Conservation (phyloP, 495 filamentous ascomycete species). For the Penicillium riverlandense region DNA sequence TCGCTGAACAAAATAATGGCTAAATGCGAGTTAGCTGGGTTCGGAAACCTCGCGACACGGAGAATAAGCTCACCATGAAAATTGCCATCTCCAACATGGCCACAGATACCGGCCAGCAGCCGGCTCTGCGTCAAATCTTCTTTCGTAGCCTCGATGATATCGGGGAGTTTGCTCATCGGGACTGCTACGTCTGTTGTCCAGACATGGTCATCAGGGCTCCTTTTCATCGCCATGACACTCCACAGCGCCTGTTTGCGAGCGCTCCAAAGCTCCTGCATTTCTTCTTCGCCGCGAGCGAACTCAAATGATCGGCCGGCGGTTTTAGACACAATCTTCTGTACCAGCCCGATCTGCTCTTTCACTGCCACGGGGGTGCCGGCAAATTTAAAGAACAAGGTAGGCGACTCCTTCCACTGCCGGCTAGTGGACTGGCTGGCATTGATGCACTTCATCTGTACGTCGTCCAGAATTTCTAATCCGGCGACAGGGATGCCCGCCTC, state of each 20-base stretch:
- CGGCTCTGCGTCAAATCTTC: constrained; percentile 48
- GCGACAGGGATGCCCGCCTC: constrained; percentile 56
- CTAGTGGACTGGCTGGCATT: constrained; percentile 49
- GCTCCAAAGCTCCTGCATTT: constrained; percentile 54
- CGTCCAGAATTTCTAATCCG: constrained; percentile 58
- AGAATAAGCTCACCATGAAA: constrained; percentile 43
- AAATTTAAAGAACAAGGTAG: constrained; percentile 63
- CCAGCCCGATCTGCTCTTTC: constrained; percentile 53
- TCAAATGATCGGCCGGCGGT: constrained; percentile 48
- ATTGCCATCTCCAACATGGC: constrained; percentile 65
- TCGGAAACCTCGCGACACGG: not conserved
- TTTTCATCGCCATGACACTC: constrained; percentile 53
- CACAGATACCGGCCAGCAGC: constrained; percentile 53
- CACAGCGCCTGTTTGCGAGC: constrained; percentile 55
- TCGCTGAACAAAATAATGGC: constrained; percentile 54
- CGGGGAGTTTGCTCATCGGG: constrained; percentile 53
- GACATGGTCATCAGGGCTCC: constrained; percentile 48
- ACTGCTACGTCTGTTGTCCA: constrained; percentile 65
- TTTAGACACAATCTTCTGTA: constrained; percentile 46
- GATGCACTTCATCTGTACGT: constrained; percentile 60
- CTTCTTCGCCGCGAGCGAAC: constrained; percentile 48
- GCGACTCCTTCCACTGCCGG: constrained; percentile 52
- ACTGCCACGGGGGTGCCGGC: constrained; percentile 49
- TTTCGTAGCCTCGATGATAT: constrained; percentile 58
- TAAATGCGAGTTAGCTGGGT: constrained; percentile 6